These are phyloP conservation scores for Raphanus raphanistrum DNA, from an alignment of 345 rosid genomes.

Conservation along the genomic window DNA sequence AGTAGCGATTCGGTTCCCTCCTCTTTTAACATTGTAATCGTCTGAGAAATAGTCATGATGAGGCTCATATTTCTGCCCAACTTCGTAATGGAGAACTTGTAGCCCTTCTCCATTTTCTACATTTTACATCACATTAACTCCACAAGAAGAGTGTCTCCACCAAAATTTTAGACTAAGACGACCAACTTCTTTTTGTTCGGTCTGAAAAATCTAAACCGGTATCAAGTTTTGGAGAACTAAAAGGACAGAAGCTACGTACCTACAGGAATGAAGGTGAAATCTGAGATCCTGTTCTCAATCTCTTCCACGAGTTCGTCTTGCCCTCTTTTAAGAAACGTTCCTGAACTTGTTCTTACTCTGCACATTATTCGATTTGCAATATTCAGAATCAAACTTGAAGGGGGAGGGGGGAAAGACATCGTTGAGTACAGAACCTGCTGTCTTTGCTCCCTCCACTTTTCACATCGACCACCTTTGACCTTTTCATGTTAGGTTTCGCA, in stretches of 20 bases:
- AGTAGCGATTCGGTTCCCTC: conserved; percentile 88
- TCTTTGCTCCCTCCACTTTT: conserved; percentile 73
- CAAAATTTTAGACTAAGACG: background rate
- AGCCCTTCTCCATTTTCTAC: conserved; percentile 92
- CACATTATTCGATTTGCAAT: background rate
- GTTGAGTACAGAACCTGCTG: conserved; percentile 53
- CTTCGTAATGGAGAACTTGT: conserved; percentile 89
- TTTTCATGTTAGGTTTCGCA: conserved; percentile 75
- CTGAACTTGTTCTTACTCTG: conserved; percentile 87
- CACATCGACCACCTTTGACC: conserved; percentile 71
- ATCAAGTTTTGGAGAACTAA: background rate
- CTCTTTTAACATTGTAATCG: conserved; percentile 68
- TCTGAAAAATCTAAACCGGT: background rate
- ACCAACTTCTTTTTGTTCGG: background rate
- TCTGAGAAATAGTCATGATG: conserved; percentile 86
- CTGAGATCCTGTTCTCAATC: conserved; percentile 81
- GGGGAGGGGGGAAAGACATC: background rate
- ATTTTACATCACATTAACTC: conserved; percentile 13
- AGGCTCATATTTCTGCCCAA: conserved; percentile 87
- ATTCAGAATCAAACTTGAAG: background rate
- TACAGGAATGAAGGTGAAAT: conserved; percentile 68
- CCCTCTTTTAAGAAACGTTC: conserved; percentile 73
- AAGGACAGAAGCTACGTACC: background rate
- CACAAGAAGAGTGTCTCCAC: background rate
- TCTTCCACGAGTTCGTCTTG: conserved; percentile 62